Evolutionary conservation across 2,329 filamentous ascomycete species (phyloP), one percentile per base, ranked within the genome.

Genomic region (Tolypocladium tropicale): DNA sequence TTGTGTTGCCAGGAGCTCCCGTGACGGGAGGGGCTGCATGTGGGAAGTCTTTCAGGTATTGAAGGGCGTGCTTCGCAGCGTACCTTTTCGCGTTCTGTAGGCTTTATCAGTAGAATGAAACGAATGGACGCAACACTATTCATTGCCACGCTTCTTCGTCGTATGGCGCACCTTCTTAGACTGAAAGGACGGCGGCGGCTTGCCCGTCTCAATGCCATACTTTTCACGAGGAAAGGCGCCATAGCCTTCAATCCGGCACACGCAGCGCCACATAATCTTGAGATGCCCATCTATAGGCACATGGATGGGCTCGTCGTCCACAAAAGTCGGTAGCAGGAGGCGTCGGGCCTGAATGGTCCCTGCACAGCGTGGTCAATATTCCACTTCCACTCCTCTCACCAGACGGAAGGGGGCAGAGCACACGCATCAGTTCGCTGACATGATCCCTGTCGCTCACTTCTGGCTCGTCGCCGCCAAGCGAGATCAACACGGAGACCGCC

Each of bases 51-150:
- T 1, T 33, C 28, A 80, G 68, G 68, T 72, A 79, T 9, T 71
- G 65, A 25, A 76, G 60, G 28, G 78, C 78, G 14, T 71, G 72
- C 60, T 73, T 74, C 25, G 80, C 78, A 0, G 80, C 79, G 59
- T 76, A 80, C 58, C 76, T 71, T 64, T 79, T 82, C 28, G 81
- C 79, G 37, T 76, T 65, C 68, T 74, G 52, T 2, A 23, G 10
- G 9, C 16, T 4, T 10, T 23, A n/a, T 57, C 30, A 46, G 7
- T 39, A 16, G 28, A 1, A 21, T 55, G 21, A 28, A n/a, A 5
- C 7, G 4, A 30, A 34, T 23, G 18, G 50, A 10, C 28, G 33
- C 18, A 12, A 30, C n/a, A n/a, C 41, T 53, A n/a, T n/a, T n/a
- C n/a, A n/a, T n/a, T n/a, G n/a, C 14, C n/a, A 51, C 14, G 52